phyloP scores from a whole-genome alignment of 1,284 basidiomycete genomes.

The Boletus sp. region DNA sequence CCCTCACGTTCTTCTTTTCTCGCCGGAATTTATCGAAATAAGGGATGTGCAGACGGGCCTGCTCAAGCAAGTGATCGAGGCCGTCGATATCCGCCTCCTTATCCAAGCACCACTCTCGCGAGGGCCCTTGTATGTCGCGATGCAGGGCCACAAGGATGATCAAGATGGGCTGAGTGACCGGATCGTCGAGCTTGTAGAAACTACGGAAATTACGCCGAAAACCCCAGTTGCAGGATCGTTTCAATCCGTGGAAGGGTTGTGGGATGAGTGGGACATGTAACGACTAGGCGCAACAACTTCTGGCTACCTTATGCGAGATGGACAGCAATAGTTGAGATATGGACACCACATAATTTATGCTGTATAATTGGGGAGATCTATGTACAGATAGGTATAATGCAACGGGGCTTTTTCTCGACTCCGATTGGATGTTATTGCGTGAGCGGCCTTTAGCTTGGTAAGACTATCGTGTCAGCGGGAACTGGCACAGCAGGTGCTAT shows the following conservation, averaged over 20 bases:
- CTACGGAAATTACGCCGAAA: constrained; percentile 45
- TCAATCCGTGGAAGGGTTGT: constrained; percentile 38
- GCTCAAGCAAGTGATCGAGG: constrained; percentile 74
- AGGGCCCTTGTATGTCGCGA: constrained; percentile 55
- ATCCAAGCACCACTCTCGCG: constrained; percentile 35
- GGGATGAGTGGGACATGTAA: constrained; percentile 74
- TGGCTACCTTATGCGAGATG: not conserved
- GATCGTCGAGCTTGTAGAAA: constrained; percentile 67
- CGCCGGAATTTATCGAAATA: constrained; percentile 67
- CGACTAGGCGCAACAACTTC: not conserved
- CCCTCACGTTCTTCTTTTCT: constrained; percentile 65
- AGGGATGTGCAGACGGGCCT: constrained; percentile 57
- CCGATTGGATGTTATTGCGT: not conserved
- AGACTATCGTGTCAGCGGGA: not conserved
- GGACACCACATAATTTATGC: constrained; percentile 18
- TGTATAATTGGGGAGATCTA: constrained; percentile 7
- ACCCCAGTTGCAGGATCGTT: constrained; percentile 32
- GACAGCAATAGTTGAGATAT: not conserved
- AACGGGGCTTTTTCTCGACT: not conserved
- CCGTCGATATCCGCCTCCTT: constrained; percentile 59
- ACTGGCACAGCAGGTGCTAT: not conserved
- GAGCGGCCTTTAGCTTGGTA: not conserved
- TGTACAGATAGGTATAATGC: constrained; percentile 9
- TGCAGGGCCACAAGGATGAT: constrained; percentile 53
- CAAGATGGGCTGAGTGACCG: constrained; percentile 53